These are phyloP conservation scores for Cyberlindnera nakhonratchasimensis DNA, from an alignment of 805 yeast species.

Conservation along the genomic window DNA sequence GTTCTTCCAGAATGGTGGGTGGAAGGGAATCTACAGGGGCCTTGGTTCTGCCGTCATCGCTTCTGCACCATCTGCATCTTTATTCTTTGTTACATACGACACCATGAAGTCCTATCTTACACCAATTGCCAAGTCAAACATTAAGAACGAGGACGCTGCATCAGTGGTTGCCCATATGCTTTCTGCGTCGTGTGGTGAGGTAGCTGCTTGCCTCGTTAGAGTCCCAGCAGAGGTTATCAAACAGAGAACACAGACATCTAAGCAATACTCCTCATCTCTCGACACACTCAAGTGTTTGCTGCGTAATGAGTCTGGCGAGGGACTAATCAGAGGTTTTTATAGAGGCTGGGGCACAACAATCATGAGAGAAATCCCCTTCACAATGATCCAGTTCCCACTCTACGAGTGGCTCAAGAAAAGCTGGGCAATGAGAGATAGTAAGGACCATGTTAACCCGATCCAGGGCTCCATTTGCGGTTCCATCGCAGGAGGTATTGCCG, in stretches of 20 bases:
- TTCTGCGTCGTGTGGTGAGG: slow-evolving; percentile 85
- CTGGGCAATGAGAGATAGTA: slow-evolving; percentile 43
- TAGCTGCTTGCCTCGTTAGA: slow-evolving; percentile 88
- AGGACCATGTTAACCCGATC: slow-evolving; percentile 48
- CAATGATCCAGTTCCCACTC: slow-evolving; percentile 91
- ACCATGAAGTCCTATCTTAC: slow-evolving; percentile 50
- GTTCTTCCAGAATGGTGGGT: slow-evolving; percentile 89
- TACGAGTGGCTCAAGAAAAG: slow-evolving; percentile 75
- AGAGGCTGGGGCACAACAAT: slow-evolving; percentile 94
- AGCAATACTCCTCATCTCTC: slow-evolving; percentile 56
- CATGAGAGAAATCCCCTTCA: slow-evolving; percentile 94
- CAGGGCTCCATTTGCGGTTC: slow-evolving; percentile 86
- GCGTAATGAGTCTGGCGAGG: slow-evolving; percentile 70
- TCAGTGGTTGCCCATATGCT: slow-evolving; percentile 68
- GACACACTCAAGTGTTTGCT: slow-evolving; percentile 64
- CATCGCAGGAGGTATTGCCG: slow-evolving; percentile 78
- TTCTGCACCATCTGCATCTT: slow-evolving; percentile 84
- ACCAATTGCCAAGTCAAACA: slow-evolving; percentile 32
- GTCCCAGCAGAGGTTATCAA: slow-evolving; percentile 97
- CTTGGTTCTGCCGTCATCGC: slow-evolving; percentile 92
- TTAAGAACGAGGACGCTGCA: slow-evolving; percentile 27
- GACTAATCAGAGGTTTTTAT: slow-evolving; percentile 72
- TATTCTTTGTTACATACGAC: slow-evolving; percentile 84
- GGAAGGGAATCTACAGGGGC: slow-evolving; percentile 86
- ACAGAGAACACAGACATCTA: slow-evolving; percentile 85